Conservation (phyloP, 108 stramenopile species). For the Craspedostauros australis region DNA sequence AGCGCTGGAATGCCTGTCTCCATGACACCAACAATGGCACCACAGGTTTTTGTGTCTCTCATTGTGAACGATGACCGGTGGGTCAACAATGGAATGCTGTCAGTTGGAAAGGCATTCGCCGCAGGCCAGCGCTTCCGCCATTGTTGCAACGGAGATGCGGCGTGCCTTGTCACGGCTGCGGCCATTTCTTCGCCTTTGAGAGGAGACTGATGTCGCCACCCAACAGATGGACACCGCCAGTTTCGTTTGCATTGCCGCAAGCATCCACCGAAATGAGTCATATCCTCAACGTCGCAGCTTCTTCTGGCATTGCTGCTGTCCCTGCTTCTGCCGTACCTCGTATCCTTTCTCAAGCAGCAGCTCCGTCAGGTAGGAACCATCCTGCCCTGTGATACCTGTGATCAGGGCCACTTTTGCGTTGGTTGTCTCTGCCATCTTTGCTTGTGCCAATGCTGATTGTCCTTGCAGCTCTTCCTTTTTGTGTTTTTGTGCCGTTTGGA, state of each 20-base stretch:
- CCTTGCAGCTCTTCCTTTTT: conserved; percentile 5
- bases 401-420: conserved; percentile 91
- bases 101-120: too few species aligned
- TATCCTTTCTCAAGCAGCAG: conserved; percentile 92
- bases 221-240: not conserved
- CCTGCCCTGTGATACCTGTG: conserved; percentile 99
- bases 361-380: conserved; percentile 97
- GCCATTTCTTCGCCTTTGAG: not conserved
- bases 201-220: not conserved
- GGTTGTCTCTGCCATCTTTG: too few species aligned
- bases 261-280: not conserved
- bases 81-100: too few species aligned
- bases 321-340: conserved; percentile 48
- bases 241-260: not conserved
- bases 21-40: too few species aligned
- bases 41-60: too few species aligned
- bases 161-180: not conserved
- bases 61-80: too few species aligned
- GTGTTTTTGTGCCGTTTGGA: too few species aligned
- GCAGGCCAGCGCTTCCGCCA: too few species aligned
- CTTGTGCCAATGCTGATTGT: too few species aligned
- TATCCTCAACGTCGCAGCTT: not conserved
- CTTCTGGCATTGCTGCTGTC: not conserved
- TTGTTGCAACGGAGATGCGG: too few species aligned
- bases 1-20: too few species aligned